Conservation (phyloP, 2,329 filamentous ascomycete species). For the Aphanocladium album region DNA sequence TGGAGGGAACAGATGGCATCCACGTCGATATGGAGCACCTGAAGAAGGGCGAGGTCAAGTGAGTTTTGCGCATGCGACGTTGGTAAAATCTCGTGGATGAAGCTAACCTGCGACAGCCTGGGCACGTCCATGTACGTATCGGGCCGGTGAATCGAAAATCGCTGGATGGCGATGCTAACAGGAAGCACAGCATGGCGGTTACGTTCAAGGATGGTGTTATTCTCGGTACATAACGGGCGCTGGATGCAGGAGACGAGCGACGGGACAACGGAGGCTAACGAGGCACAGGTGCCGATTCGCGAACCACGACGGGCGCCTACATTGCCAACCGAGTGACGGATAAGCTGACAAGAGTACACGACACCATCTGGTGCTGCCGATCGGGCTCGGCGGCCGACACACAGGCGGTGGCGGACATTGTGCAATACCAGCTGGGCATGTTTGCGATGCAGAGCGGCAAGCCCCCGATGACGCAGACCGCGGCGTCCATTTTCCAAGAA, state of each 20-base stretch:
- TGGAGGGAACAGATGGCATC: constrained; percentile 77
- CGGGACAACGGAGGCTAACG: constrained; percentile 14
- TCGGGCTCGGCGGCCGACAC: constrained; percentile 97
- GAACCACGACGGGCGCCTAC: constrained; percentile 96
- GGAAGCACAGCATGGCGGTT: constrained; percentile 78
- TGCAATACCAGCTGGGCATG: constrained; percentile 91
- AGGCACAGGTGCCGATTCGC: constrained; percentile 76
- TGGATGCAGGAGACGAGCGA: background rate
- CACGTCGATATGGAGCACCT: constrained; percentile 98
- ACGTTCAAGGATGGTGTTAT: constrained; percentile 99
- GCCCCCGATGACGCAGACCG: constrained; percentile 88
- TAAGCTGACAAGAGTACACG: constrained; percentile 96
- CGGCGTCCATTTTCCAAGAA: constrained; percentile 94
- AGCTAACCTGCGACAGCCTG: constrained; percentile 55
- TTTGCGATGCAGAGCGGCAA: constrained; percentile 89
- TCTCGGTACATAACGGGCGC: constrained; percentile 52
- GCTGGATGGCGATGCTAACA: constrained; percentile 24
- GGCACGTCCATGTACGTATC: constrained; percentile 90
- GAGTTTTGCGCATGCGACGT: constrained; percentile 35
- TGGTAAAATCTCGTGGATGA: constrained; percentile 6
- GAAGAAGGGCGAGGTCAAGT: constrained; percentile 99
- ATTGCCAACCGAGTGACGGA: constrained; percentile 99
- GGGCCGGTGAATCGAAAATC: constrained; percentile 12
- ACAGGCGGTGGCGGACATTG: constrained; percentile 95
- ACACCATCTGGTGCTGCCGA: constrained; percentile 99